These are phyloP conservation scores for Termitomyces sp. DNA, from an alignment of 768 basidiomycete species.

Conservation along the genomic window DNA sequence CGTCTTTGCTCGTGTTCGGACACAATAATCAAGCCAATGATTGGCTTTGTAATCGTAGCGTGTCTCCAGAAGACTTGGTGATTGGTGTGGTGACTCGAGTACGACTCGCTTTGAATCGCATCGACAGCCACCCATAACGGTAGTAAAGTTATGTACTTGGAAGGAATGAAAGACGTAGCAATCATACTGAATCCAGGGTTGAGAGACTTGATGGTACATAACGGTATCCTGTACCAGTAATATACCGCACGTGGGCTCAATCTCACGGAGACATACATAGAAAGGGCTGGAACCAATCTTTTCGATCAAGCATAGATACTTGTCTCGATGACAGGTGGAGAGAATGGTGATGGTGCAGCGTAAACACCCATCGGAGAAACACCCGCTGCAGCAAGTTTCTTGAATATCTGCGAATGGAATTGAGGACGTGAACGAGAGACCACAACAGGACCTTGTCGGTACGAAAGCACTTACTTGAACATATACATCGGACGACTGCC, in stretches of 20 bases:
- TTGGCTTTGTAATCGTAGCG: background rate
- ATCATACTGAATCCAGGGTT: slow-evolving; percentile 1
- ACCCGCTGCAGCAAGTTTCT: slow-evolving; percentile 42
- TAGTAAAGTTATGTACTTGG: background rate
- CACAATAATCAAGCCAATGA: background rate
- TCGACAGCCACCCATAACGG: too few species aligned
- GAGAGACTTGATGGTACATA: background rate
- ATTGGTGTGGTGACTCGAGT: background rate
- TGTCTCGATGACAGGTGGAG: slow-evolving; percentile 28
- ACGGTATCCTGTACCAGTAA: slow-evolving; percentile 7
- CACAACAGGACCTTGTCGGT: background rate
- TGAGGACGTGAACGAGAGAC: background rate
- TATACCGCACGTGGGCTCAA: background rate
- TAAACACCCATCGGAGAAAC: slow-evolving; percentile 23
- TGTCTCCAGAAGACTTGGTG: background rate
- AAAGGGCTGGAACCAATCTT: background rate
- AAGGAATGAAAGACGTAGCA: background rate
- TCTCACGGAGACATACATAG: background rate
- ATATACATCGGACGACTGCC: slow-evolving; percentile 68
- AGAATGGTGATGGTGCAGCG: slow-evolving; percentile 29
- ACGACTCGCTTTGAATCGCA: background rate
- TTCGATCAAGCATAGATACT: slow-evolving; percentile 10
- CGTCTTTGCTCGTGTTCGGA: background rate
- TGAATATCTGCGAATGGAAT: slow-evolving; percentile 32
- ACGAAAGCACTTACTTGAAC: slow-evolving; percentile 45